Base-by-base conservation (phyloP, 2,329 filamentous ascomycete genomes). In the Diaporthe sp. region DNA sequence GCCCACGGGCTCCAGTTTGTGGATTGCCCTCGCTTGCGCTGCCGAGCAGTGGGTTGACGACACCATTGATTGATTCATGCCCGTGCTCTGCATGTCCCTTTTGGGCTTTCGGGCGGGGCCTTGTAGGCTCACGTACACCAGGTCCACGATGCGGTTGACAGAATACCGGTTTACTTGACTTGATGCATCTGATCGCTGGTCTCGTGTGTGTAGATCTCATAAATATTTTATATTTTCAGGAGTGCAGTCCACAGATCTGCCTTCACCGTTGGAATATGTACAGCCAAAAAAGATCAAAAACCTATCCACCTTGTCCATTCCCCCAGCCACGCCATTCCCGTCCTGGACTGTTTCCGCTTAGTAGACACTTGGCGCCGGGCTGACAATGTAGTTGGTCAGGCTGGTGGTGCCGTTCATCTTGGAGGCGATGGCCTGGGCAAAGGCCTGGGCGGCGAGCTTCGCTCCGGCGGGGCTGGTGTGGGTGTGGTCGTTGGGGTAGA, bases 401-500 rank as follows among this genome's bases (percentile, higher is more conserved):
- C 79, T 78, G 71, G 81, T 82, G 22, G 80, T 81, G 44, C 81
- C 80, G 53, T 82, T 82, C 37, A 76, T 77, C 37, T 76, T 74
- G 59, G 58, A 75, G 7, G 51, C 59, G 25, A 84, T 74, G 1
- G 82, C 90, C 84, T 91, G 90, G 42, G 91, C 86, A 79, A 93
- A 93, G 8, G 90, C 88, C 78, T 87, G 84, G 0, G 89, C 87
- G 22, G 91, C 88, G 9, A 88, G 81, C 77, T 88, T 84, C 0
- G 91, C 90, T 0, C 90, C 91, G 4, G 80, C 82, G 0, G 89
- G 85, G 79, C 86, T 89, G 4, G 91, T 92, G 81, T 92, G 91
- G 4, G 90, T 92, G 79, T 92, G 90, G 79, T 92, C 90, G 42
- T 83, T 83, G 0, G 90, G 89, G 78, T 87, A 93, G 74, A 87